phyloP scores from a whole-genome alignment of 2,329 filamentous ascomycete species.

The Karstenula rhodostoma region DNA sequence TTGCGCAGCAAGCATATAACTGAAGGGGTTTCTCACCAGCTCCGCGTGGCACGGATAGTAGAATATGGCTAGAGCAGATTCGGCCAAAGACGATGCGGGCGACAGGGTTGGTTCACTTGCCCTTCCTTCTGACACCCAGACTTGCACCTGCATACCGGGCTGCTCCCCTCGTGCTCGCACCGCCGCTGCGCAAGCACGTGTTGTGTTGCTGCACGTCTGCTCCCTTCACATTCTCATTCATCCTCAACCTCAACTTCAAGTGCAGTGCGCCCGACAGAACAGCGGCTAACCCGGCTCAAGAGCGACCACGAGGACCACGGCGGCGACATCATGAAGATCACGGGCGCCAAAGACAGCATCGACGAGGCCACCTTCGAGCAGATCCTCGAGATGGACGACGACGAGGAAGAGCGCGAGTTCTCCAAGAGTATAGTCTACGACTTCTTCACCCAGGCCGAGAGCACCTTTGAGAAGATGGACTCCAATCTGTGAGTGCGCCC shows the following conservation, averaged over 20 bases:
- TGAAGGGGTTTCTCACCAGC: slow-evolving; percentile 30
- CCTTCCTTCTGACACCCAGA: slow-evolving; percentile 24
- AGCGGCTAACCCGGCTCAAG: slow-evolving; percentile 27
- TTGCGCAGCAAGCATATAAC: slow-evolving; percentile 19
- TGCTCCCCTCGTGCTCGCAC: slow-evolving; percentile 18
- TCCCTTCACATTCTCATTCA: slow-evolving; percentile 5
- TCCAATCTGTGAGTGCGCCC: slow-evolving; percentile 73
- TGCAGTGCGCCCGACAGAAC: background rate
- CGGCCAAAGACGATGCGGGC: slow-evolving; percentile 27
- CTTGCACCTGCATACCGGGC: slow-evolving; percentile 5
- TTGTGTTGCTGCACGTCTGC: slow-evolving; percentile 1
- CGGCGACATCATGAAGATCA: slow-evolving; percentile 53
- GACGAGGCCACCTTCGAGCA: slow-evolving; percentile 86
- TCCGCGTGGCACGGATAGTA: slow-evolving; percentile 25
- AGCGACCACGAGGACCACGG: slow-evolving; percentile 17
- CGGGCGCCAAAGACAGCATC: slow-evolving; percentile 77
- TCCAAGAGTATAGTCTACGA: slow-evolving; percentile 86
- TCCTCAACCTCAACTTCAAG: slow-evolving; percentile 8
- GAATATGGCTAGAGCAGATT: slow-evolving; percentile 40
- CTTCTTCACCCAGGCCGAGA: slow-evolving; percentile 90
- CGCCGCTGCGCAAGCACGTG: slow-evolving; percentile 9
- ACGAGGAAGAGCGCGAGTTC: slow-evolving; percentile 84
- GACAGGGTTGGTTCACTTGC: slow-evolving; percentile 50
- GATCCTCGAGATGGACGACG: slow-evolving; percentile 98
- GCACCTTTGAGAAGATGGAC: slow-evolving; percentile 88